Evolutionary conservation across 2,329 filamentous ascomycete genomes (phyloP).

Genomic region (Orbilia oligospora): DNA sequence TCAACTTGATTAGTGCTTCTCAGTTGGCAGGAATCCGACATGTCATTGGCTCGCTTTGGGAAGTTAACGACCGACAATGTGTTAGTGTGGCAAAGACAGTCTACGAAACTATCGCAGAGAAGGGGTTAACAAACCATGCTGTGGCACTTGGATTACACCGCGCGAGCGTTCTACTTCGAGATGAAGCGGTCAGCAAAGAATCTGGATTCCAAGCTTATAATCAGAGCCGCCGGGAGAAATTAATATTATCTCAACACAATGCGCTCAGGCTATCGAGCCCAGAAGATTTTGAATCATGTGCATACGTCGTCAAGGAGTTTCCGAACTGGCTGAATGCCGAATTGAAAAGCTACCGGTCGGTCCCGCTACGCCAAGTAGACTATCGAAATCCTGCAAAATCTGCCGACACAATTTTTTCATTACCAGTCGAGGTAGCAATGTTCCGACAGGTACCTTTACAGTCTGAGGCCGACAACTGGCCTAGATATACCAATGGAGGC

Average conservation of each 20-base stretch:
- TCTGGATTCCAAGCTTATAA: too few relatives aligned
- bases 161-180: background rate
- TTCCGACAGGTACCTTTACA: background rate
- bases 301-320: background rate
- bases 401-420: background rate
- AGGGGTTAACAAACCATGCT: background rate
- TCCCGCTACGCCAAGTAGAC: background rate
- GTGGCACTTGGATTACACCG: conserved; percentile 28
- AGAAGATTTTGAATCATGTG: background rate
- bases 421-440: background rate
- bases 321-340: conserved; percentile 8
- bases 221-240: background rate
- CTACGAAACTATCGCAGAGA: conserved; percentile 31
- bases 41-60: conserved; percentile 68
- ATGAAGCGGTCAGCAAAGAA: background rate
- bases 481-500: background rate
- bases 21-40: conserved; percentile 39
- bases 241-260: background rate
- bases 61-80: conserved; percentile 64
- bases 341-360: background rate
- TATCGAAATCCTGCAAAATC: too few relatives aligned
- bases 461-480: background rate
- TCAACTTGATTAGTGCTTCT: conserved; percentile 28
- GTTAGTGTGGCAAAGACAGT: conserved; percentile 62
- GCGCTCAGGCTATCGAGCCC: background rate